Evolutionary conservation across 2,329 filamentous ascomycete species (phyloP).

Genomic region (Celoporthe dispersa): DNA sequence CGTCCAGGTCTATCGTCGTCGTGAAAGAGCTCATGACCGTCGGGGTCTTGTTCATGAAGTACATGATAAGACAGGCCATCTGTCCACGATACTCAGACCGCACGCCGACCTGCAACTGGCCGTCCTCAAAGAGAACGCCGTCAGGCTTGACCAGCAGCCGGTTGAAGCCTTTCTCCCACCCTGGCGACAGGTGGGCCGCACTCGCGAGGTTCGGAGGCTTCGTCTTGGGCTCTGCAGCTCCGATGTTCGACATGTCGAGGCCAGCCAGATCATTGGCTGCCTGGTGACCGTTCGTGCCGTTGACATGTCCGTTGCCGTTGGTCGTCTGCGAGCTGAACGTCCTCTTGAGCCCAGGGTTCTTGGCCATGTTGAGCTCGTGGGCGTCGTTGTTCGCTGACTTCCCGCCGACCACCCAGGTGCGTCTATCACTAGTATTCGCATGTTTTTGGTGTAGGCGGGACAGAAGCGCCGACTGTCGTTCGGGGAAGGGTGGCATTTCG

Average conservation of each 20-base stretch:
- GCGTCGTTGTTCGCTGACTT: slow-evolving; percentile 89
- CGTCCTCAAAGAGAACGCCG: slow-evolving; percentile 92
- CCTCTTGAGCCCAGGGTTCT: slow-evolving; percentile 82
- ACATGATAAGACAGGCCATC: slow-evolving; percentile 92
- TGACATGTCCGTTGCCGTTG: slow-evolving; percentile 53
- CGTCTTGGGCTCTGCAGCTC: slow-evolving; percentile 59
- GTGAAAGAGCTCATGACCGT: slow-evolving; percentile 88
- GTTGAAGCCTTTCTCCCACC: slow-evolving; percentile 92
- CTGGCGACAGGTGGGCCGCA: slow-evolving; percentile 88
- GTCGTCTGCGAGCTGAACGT: slow-evolving; percentile 71
- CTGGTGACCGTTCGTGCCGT: slow-evolving; percentile 53
- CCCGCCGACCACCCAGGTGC: slow-evolving; percentile 96
- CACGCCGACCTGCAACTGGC: slow-evolving; percentile 88
- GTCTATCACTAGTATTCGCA: slow-evolving; percentile 87
- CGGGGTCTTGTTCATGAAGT: slow-evolving; percentile 93
- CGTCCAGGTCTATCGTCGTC: slow-evolving; percentile 85
- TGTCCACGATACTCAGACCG: slow-evolving; percentile 95
- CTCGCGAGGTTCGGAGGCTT: slow-evolving; percentile 86
- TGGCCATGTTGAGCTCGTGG: slow-evolving; percentile 78
- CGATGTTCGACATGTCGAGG: slow-evolving; percentile 73
- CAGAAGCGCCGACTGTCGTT: slow-evolving; percentile 87
- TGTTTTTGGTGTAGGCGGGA: slow-evolving; percentile 95
- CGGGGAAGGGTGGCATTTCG: slow-evolving; percentile 98
- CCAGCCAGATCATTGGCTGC: slow-evolving; percentile 73
- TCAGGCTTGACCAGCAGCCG: slow-evolving; percentile 78